phyloP scores from a whole-genome alignment of 345 rosid species.

The Sonneratia alba region DNA sequence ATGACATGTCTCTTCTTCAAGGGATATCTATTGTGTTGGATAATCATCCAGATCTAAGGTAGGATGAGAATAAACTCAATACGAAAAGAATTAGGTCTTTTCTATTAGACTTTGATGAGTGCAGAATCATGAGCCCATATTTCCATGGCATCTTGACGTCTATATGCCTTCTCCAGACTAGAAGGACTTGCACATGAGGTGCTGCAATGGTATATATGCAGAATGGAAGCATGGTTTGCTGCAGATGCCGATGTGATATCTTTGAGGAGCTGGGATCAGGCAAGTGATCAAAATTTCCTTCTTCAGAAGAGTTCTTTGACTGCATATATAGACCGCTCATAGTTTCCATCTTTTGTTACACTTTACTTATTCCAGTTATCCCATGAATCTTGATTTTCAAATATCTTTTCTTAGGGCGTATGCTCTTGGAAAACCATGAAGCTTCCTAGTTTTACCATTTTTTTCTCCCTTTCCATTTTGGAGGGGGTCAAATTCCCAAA shows the following conservation, averaged over 20 bases:
- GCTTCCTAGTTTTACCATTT: neutral
- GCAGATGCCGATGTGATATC: conserved; percentile 86
- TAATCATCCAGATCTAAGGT: conserved; percentile 74
- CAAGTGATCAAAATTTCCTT: conserved; percentile 14
- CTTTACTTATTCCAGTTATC: neutral
- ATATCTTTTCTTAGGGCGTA: neutral
- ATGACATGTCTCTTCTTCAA: conserved; percentile 82
- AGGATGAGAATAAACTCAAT: conserved; percentile 6
- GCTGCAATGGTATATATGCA: conserved; percentile 80
- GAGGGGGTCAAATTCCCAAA: too few relatives aligned
- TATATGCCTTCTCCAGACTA: conserved; percentile 32
- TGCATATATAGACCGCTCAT: neutral
- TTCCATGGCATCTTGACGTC: neutral
- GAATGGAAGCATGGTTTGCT: conserved; percentile 98
- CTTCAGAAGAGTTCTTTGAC: neutral
- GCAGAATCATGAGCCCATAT: neutral
- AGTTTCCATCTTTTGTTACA: neutral
- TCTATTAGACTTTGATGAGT: neutral
- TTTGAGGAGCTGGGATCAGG: conserved; percentile 88
- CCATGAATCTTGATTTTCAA: neutral
- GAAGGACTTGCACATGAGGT: conserved; percentile 73
- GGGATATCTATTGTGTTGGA: conserved; percentile 64
- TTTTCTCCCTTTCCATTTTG: too few relatives aligned
- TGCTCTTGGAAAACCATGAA: neutral
- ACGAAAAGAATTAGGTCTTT: neutral